Evolutionary conservation across 208 protist genomes (phyloP).

Genomic region (Balamuthia mandrillaris): DNA sequence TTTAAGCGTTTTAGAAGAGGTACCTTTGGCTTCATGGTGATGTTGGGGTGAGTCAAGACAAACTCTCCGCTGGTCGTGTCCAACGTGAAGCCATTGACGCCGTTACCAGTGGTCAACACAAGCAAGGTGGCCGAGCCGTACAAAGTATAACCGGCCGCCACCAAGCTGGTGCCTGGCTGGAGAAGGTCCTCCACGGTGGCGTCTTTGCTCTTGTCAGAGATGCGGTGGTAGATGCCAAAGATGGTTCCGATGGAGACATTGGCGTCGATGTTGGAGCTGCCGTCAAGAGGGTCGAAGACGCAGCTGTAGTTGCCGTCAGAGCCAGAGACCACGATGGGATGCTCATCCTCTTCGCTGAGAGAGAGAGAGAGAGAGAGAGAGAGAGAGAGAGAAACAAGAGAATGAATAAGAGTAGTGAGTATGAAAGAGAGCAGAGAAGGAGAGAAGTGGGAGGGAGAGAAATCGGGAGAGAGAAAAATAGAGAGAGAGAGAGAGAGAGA

Average conservation of each 20-base stretch:
- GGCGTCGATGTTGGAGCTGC: constrained; percentile 93
- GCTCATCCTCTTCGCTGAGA: constrained; percentile 65
- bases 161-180: constrained; percentile 51
- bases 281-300: constrained; percentile 93
- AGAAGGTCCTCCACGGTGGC: constrained; percentile 13
- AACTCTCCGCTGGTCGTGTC: constrained; percentile 88
- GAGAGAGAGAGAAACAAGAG: no score
- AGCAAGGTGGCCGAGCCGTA: constrained; percentile 78
- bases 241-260: constrained; percentile 92
- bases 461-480: no score
- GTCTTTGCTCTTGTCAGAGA: not conserved
- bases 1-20: no score
- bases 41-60: constrained; percentile 88
- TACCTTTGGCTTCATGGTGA: not conserved
- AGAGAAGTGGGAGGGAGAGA: no score
- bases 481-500: no score
- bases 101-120: constrained; percentile 79
- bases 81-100: constrained; percentile 56
- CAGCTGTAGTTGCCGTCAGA: constrained; percentile 81
- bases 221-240: constrained; percentile 81
- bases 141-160: constrained; percentile 70
- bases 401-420: no score
- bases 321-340: constrained; percentile 58
- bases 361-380: not conserved
- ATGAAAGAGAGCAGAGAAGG: no score